Evolutionary conservation across 768 basidiomycete genomes (phyloP).

Genomic region (Glaciozyma martinii): DNA sequence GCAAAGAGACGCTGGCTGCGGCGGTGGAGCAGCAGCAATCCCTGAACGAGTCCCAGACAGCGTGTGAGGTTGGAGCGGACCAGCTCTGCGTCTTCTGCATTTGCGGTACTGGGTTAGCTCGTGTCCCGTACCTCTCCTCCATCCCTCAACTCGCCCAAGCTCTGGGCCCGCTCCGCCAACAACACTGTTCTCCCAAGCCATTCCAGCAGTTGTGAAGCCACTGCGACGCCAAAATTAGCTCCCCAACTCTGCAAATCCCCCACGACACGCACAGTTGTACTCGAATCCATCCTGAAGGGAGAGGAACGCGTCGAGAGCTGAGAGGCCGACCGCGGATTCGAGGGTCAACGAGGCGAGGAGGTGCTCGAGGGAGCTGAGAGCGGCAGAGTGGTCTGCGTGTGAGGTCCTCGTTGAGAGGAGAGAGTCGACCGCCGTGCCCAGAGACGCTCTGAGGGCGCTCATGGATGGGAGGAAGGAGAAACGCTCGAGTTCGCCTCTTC

Average conservation of each 20-base stretch:
- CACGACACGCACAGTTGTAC: neutral
- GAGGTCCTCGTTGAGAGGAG: slow-evolving; percentile 1
- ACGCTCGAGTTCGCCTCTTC: neutral
- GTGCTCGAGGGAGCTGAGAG: slow-evolving; percentile 9
- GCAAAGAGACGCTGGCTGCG: slow-evolving; percentile 63
- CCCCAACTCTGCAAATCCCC: too few relatives aligned
- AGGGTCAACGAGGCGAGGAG: slow-evolving; percentile 15
- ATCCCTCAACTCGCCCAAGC: slow-evolving; percentile 1
- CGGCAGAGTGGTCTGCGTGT: neutral
- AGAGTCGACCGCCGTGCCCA: neutral
- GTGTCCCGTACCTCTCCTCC: neutral
- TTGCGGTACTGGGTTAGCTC: neutral
- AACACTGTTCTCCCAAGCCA: slow-evolving; percentile 19
- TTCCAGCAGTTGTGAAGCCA: slow-evolving; percentile 10
- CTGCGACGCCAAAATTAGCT: slow-evolving; percentile 11
- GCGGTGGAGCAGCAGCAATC: slow-evolving; percentile 59
- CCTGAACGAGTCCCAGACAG: slow-evolving; percentile 61
- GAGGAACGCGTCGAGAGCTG: slow-evolving; percentile 16
- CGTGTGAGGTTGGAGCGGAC: slow-evolving; percentile 6
- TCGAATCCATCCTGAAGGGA: slow-evolving; percentile 9
- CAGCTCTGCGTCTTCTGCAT: neutral
- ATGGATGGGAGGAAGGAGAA: neutral
- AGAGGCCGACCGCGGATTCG: slow-evolving; percentile 1
- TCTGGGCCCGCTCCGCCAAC: neutral
- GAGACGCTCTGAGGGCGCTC: neutral